Percentiles rank a stretch among this genome's conserved stretches.
Evolutionary conservation across 805 yeast species (phyloP).

Genomic region (Metschnikowia chrysomelidarum): DNA sequence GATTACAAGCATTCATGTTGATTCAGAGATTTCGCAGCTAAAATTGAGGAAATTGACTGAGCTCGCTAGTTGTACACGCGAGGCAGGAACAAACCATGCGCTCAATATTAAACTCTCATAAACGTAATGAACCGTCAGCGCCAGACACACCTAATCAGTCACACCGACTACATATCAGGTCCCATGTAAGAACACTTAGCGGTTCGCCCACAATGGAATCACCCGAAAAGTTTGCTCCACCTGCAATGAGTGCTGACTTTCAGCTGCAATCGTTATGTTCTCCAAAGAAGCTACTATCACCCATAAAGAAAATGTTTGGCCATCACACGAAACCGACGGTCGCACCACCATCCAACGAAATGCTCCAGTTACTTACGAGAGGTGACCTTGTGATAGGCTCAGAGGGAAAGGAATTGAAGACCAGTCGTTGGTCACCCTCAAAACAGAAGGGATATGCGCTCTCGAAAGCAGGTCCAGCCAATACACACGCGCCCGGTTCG

Average conservation of each 20-base stretch:
- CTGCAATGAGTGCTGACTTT: slow-evolving; percentile 13
- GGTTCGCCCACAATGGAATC: slow-evolving; percentile 1
- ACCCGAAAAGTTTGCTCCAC: slow-evolving; percentile 4
- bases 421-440: no score
- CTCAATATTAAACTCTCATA: slow-evolving; percentile 19
- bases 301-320: slow-evolving; percentile 33
- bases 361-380: slow-evolving; percentile 11
- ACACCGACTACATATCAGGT: slow-evolving; percentile 1
- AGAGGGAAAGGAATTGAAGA: no score
- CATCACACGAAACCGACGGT: slow-evolving; percentile 17
- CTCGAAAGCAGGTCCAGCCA: no score
- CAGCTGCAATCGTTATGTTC: slow-evolving; percentile 20
- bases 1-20: no score
- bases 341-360: slow-evolving; percentile 11
- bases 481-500: no score
- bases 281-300: slow-evolving; percentile 38
- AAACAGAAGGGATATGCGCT: no score
- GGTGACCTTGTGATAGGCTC: no score
- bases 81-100: no score
- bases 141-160: slow-evolving; percentile 14
- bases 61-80: no score
- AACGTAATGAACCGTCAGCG: slow-evolving; percentile 19
- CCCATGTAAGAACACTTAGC: not conserved
- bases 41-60: no score
- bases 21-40: no score